These are phyloP conservation scores for Lecanicillium sp. DNA, from an alignment of 2,329 filamentous ascomycete genomes.

Conservation along the genomic window DNA sequence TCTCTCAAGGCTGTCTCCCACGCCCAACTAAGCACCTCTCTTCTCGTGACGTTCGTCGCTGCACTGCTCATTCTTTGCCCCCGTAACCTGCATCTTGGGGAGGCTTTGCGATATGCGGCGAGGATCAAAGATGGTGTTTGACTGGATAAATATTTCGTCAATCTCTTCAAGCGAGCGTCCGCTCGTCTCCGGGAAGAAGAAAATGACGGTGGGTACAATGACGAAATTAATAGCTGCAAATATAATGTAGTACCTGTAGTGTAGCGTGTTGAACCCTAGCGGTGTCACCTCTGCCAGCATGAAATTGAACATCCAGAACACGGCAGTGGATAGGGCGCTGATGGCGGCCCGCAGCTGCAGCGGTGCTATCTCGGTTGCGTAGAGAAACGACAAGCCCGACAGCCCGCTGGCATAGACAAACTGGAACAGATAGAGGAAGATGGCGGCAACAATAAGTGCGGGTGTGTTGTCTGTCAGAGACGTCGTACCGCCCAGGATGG, in stretches of 20 bases:
- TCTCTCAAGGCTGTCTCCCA: too few species aligned
- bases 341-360: constrained; percentile 35
- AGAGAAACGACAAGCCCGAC: constrained; percentile 53
- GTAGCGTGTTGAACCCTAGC: constrained; percentile 50
- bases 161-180: constrained; percentile 21
- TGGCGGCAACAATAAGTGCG: constrained; percentile 14
- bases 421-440: constrained; percentile 59
- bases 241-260: constrained; percentile 39
- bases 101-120: not conserved
- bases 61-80: too few species aligned
- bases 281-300: constrained; percentile 54
- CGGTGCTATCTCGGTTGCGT: constrained; percentile 44
- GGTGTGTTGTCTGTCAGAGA: constrained; percentile 15
- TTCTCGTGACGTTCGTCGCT: too few species aligned
- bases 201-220: constrained; percentile 32
- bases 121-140: constrained; percentile 5
- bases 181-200: constrained; percentile 20
- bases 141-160: constrained; percentile 15
- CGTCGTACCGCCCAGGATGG: constrained; percentile 17
- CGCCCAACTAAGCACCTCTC: too few species aligned
- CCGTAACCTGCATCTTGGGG: too few species aligned
- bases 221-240: constrained; percentile 34
- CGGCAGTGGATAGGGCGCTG: constrained; percentile 43
- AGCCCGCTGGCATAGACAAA: constrained; percentile 59
- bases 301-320: constrained; percentile 28